phyloP scores from a whole-genome alignment of 2,329 filamentous ascomycete species.

The Zymoseptoria tritici region DNA sequence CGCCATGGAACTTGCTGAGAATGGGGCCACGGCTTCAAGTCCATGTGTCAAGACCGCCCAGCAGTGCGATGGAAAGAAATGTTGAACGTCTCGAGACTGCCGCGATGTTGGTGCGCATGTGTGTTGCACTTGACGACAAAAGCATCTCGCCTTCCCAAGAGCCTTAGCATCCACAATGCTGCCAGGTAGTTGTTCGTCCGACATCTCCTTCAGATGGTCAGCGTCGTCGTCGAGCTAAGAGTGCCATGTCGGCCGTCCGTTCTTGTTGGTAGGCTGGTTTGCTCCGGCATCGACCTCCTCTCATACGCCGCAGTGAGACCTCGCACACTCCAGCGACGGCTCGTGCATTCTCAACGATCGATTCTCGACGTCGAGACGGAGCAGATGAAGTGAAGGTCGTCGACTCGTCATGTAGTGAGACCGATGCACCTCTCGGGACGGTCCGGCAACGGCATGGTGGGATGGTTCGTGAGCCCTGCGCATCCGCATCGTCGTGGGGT shows the following conservation, averaged over 20 bases:
- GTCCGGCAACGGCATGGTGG: background rate
- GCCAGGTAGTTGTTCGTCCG: background rate
- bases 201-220: background rate
- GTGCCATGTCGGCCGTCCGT: background rate
- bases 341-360: background rate
- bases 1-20: background rate
- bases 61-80: background rate
- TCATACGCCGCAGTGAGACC: background rate
- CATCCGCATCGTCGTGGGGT: background rate
- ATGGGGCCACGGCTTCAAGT: background rate
- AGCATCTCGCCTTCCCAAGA: background rate
- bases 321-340: background rate
- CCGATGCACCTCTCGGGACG: background rate
- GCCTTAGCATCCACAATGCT: background rate
- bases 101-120: background rate
- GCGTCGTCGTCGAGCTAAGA: too few species aligned
- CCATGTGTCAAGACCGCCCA: background rate
- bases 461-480: too few species aligned
- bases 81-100: background rate
- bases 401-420: background rate
- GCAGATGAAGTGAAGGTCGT: background rate
- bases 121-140: background rate
- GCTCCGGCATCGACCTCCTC: background rate
- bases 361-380: background rate
- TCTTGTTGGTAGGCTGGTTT: background rate